phyloP scores from a whole-genome alignment of 768 basidiomycete species.

The Podaxis mareebaensis region DNA sequence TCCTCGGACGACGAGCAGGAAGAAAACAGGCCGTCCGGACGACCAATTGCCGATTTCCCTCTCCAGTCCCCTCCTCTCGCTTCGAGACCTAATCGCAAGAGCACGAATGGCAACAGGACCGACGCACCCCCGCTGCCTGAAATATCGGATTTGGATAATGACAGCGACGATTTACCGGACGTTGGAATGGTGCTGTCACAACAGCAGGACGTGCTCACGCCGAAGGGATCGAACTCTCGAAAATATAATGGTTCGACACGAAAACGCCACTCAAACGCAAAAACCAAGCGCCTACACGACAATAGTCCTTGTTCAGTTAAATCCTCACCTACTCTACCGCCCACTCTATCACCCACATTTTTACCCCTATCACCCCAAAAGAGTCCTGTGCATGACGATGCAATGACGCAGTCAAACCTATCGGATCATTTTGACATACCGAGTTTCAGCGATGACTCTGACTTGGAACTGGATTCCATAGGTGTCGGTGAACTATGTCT shows the following conservation, averaged over 20 bases:
- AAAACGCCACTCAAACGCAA: neutral
- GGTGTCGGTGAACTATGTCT: slow-evolving; percentile 63
- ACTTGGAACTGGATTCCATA: slow-evolving; percentile 1
- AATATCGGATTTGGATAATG: slow-evolving; percentile 8
- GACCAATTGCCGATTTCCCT: slow-evolving; percentile 5
- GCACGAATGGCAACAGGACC: neutral
- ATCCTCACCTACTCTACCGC: slow-evolving; percentile 5
- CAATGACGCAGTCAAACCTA: neutral
- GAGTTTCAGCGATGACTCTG: slow-evolving; percentile 5
- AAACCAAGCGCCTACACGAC: neutral
- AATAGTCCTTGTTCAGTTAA: neutral
- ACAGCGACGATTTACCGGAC: slow-evolving; percentile 47
- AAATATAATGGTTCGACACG: neutral
- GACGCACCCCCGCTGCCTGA: neutral
- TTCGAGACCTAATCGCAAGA: neutral
- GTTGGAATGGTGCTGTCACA: slow-evolving; percentile 27
- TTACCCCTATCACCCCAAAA: neutral
- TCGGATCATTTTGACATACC: neutral
- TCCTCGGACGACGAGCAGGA: slow-evolving; percentile 5
- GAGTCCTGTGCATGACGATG: neutral
- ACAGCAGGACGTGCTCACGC: neutral
- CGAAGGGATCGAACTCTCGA: neutral
- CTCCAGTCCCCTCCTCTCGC: neutral
- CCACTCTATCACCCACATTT: neutral
- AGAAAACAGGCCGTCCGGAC: neutral